These are phyloP conservation scores for Sphaerulina musiva DNA, from an alignment of 2,329 filamentous ascomycete genomes.

Conservation along the genomic window DNA sequence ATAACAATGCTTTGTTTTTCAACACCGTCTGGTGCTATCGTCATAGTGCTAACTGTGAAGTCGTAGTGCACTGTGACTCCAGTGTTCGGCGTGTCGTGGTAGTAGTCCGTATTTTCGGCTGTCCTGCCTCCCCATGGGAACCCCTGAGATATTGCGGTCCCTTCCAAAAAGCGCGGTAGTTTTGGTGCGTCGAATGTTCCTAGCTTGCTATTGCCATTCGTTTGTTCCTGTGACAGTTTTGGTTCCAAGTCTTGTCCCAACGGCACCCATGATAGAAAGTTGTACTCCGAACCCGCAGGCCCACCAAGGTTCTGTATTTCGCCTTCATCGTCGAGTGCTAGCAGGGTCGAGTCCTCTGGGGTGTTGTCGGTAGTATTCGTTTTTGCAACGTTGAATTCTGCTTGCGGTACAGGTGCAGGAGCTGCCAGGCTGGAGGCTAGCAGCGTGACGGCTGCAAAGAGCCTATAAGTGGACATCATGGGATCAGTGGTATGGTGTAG, in stretches of 20 bases:
- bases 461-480: background rate
- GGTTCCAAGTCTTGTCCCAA: constrained; percentile 15
- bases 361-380: constrained; percentile 5
- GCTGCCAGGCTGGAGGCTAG: constrained; percentile 1
- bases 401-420: background rate
- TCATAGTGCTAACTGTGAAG: constrained; percentile 28
- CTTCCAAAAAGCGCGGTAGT: constrained; percentile 22
- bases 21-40: constrained; percentile 33
- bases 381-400: background rate
- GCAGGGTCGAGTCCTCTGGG: background rate
- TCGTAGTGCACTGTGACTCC: constrained; percentile 33
- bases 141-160: constrained; percentile 20
- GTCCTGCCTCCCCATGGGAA: constrained; percentile 27
- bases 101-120: constrained; percentile 26
- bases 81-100: constrained; percentile 28
- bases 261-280: constrained; percentile 19
- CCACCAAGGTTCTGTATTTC: constrained; percentile 11
- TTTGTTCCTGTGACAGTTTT: constrained; percentile 20
- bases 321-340: background rate
- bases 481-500: background rate
- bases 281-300: constrained; percentile 11
- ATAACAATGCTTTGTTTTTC: constrained; percentile 27
- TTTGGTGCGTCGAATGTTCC: constrained; percentile 24
- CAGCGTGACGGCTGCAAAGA: background rate
- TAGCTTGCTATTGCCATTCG: constrained; percentile 26